Evolutionary conservation across 768 basidiomycete species (phyloP).

Genomic region (Xerocomellus dryophilus): DNA sequence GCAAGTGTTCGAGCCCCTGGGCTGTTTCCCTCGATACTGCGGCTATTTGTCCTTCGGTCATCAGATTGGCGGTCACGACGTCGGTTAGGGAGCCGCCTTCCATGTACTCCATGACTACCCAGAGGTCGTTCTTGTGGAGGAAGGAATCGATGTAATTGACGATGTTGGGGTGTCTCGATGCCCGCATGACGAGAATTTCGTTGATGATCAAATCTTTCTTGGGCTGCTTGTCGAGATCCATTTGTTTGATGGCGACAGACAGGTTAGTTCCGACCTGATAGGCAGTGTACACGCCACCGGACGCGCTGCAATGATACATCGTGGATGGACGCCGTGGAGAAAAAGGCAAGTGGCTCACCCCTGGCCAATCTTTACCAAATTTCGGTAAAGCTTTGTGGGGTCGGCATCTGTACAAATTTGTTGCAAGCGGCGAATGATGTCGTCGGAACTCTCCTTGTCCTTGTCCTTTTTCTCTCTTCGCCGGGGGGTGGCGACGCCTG

Average conservation of each 20-base stretch:
- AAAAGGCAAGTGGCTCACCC: slow-evolving; percentile 55
- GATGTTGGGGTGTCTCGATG: slow-evolving; percentile 95
- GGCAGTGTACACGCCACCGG: slow-evolving; percentile 96
- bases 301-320: slow-evolving; percentile 57
- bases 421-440: slow-evolving; percentile 87
- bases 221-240: slow-evolving; percentile 99
- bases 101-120: slow-evolving; percentile 99
- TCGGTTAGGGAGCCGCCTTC: slow-evolving; percentile 94
- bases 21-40: slow-evolving; percentile 92
- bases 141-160: slow-evolving; percentile 99
- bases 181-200: slow-evolving; percentile 98
- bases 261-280: slow-evolving; percentile 95
- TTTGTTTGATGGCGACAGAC: slow-evolving; percentile 98
- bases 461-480: slow-evolving; percentile 82
- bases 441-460: slow-evolving; percentile 77
- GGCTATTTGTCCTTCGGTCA: slow-evolving; percentile 98
- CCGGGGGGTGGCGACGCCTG: slow-evolving; percentile 77
- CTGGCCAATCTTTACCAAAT: slow-evolving; percentile 95
- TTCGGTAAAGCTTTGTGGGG: slow-evolving; percentile 90
- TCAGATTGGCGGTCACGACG: slow-evolving; percentile 83
- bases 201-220: slow-evolving; percentile 99
- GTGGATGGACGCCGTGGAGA: background rate
- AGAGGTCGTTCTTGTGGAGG: slow-evolving; percentile 94
- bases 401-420: slow-evolving; percentile 98
- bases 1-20: slow-evolving; percentile 92